Evolutionary conservation across 2,329 filamentous ascomycete genomes (phyloP), one percentile per base, ranked within the genome.

Genomic region (Nemania serpens): DNA sequence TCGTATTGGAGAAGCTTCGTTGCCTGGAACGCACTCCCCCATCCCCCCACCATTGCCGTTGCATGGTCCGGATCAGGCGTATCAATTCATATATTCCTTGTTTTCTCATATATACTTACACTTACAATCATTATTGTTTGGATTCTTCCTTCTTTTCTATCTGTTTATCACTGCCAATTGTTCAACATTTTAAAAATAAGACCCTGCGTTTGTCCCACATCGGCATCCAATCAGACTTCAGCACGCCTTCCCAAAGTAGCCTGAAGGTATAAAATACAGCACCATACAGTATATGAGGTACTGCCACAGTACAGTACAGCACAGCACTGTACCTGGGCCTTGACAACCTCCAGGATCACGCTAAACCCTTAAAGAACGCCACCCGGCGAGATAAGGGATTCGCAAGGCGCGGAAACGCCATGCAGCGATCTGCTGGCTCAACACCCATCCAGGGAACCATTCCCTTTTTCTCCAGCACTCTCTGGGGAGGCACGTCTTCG

Each of bases 401-500:
- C 59, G 9, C 47, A 52, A 41, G 55, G 58, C 18, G 43, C 39
- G 36, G 46, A 56, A 58, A 29, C 33, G 47, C 58, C 59, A 67
- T 67, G 65, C 59, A 64, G 58, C 60, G 64, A 33, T 59, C 64
- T 52, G 54, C 59, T 52, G 54, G 58, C 55, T 58, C 59, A 18
- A 55, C 64, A 34, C 53, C 62, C 15, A 48, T 58, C 20, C 63
- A 67, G 55, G 61, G 61, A n/a, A 61, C 54, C n/a, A 62, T 62
- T 55, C 65, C 65, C 45, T 67, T 72, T 66, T 71, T 72, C 59
- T 67, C 66, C n/a, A 68, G 68, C 59, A 74, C 70, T 51, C 70
- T 72, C 51, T 73, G 71, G 69, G 70, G 60, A 17, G 67, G 51
- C 64, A 33, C 63, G 52, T 48, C 65, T 61, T 60, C 62, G 2